These are phyloP conservation scores for Podaxis pistillaris DNA, from an alignment of 768 basidiomycete species.

Conservation along the genomic window DNA sequence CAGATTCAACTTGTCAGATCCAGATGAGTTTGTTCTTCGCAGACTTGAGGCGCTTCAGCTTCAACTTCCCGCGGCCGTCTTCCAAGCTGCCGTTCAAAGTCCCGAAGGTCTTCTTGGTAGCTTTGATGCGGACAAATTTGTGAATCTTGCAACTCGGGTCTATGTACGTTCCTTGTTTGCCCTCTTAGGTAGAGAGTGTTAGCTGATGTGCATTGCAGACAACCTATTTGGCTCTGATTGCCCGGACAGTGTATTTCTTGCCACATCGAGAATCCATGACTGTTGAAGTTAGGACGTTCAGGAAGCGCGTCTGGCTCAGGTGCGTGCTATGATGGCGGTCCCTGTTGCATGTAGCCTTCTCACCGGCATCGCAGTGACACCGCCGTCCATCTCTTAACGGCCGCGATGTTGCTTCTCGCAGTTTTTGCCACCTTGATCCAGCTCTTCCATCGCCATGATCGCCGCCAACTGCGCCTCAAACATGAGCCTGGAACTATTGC, in stretches of 20 bases:
- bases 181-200: not conserved
- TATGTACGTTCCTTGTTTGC: conserved; percentile 41
- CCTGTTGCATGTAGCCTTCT: not conserved
- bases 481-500: conserved; percentile 56
- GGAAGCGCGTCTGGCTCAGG: conserved; percentile 50
- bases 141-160: conserved; percentile 35
- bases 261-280: conserved; percentile 31
- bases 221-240: conserved; percentile 49
- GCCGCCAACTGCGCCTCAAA: conserved; percentile 40
- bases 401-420: conserved; percentile 43
- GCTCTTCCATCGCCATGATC: conserved; percentile 43
- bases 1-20: conserved; percentile 40
- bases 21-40: conserved; percentile 38
- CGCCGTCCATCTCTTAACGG: conserved; percentile 42
- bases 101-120: conserved; percentile 35
- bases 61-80: conserved; percentile 51
- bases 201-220: conserved; percentile 23
- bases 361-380: conserved; percentile 29
- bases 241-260: conserved; percentile 51
- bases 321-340: conserved; percentile 19
- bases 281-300: conserved; percentile 41
- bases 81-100: conserved; percentile 41
- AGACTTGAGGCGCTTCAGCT: conserved; percentile 44
- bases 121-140: conserved; percentile 37
- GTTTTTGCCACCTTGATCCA: conserved; percentile 43